These are phyloP conservation scores for Akebia trifoliata DNA, from an alignment of 164 flowering plant genomes.

Conservation along the genomic window DNA sequence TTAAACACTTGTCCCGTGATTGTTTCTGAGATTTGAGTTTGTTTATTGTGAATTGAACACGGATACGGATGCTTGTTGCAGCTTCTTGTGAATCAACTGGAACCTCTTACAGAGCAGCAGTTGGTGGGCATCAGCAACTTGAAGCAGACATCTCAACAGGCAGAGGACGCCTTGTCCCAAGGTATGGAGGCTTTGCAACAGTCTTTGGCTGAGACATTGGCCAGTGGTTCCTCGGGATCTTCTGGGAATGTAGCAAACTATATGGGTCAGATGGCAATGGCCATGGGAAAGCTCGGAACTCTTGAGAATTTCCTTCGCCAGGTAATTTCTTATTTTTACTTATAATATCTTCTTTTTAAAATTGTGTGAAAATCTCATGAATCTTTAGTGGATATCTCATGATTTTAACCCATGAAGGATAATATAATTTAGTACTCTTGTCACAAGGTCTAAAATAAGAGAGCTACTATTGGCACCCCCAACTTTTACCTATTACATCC, in stretches of 20 bases:
- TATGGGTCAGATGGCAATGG: constrained; percentile 97
- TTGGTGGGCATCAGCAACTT: constrained; percentile 56
- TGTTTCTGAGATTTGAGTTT: no score
- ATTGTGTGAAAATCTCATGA: neutral
- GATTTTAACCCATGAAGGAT: no score
- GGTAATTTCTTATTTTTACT: constrained; percentile 32
- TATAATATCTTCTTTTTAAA: neutral
- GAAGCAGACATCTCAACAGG: constrained; percentile 87
- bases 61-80: constrained; percentile 43
- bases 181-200: constrained; percentile 91
- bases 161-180: constrained; percentile 88
- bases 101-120: constrained; percentile 86
- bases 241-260: constrained; percentile 84
- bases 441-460: no score
- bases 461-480: no score
- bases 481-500: no score
- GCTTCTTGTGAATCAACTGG: constrained; percentile 73
- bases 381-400: neutral
- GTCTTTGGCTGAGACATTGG: constrained; percentile 73
- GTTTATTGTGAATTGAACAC: neutral
- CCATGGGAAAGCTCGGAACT: constrained; percentile 86
- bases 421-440: no score
- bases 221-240: constrained; percentile 62
- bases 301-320: constrained; percentile 83
- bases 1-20: no score